Evolutionary conservation across 78 protist genomes (phyloP), one percentile per base, ranked within the genome.

Genomic region (Diacronema lutheri): DNA sequence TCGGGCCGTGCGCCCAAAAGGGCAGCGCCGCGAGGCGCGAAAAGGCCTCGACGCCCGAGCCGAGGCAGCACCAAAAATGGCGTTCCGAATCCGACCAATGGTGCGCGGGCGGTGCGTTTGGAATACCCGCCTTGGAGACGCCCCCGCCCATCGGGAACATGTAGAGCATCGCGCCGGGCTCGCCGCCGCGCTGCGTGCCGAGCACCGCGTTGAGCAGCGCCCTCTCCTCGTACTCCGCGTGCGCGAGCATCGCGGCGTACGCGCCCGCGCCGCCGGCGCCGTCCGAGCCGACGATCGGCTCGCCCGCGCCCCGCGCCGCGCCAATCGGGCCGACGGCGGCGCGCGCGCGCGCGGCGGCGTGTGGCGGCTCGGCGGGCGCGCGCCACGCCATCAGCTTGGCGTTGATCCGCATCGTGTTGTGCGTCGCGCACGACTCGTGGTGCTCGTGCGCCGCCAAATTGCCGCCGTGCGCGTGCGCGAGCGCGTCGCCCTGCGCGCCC

Each of bases 131-230:
- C 79, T 71, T 71, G 29, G 58, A 41, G 35, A 71, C 79, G n/a
- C 79, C 79, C 19, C 40, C 33, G 58, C 79, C 79, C 14, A 71
- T 3, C 38, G 79, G 79, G n/a, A 71, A 6, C 79, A 71, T 71
- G 79, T 71, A 71, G 58, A 71, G 79, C 58, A 71, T 25, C 23
- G 33, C 40, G 33, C 79, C 79, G 37, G 79, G 79, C 57, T 29
- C 55, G n/a, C 23, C 11, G 4, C 79, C 79, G 56, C 79, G 79
- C 57, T 41, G 58, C 58, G 79, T 41, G 37, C 79, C 79, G 9
- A 71, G 79, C 57, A 71, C 79, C 23, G 33, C 57, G 58, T 71
- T 71, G 79, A 16, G 16, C 58, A 41, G n/a, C 33, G 79, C 79
- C 23, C 19, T 3, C 37, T 71, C 79, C n/a, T 13, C 3, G 23